Percentiles rank a stretch among this genome's conserved stretches.
Conservation (phyloP, 169 alveolate species). For the Plasmodium blacklocki region DNA sequence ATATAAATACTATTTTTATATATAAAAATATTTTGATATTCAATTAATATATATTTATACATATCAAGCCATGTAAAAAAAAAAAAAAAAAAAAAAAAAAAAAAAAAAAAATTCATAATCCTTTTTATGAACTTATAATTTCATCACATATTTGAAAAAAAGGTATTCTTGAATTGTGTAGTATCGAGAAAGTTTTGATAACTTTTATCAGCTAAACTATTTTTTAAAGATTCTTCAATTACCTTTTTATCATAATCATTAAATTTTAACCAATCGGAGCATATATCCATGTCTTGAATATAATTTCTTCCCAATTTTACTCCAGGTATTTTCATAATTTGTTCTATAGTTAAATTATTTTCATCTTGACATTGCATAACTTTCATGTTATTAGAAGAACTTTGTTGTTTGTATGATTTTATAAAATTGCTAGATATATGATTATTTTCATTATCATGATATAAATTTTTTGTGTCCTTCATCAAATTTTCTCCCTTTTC, state of each 20-base stretch:
- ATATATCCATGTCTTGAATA: conserved; percentile 58
- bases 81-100: too few relatives aligned
- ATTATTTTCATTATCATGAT: conserved; percentile 15
- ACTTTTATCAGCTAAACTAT: conserved; percentile 28
- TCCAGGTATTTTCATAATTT: conserved; percentile 73
- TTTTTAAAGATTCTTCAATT: conserved; percentile 45
- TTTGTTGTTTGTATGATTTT: conserved; percentile 13
- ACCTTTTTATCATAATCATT: conserved; percentile 66
- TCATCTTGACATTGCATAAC: conserved; percentile 6
- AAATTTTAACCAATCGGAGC: conserved; percentile 64
- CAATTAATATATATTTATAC: too few relatives aligned
- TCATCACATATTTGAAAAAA: conserved; percentile 13
- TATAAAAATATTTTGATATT: too few relatives aligned
- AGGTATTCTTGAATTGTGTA: conserved; percentile 17
- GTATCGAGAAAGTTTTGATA: conserved; percentile 21
- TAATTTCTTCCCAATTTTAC: conserved; percentile 62
- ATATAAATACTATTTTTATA: too few relatives aligned
- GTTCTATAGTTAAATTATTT: conserved; percentile 36
- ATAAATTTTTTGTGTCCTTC: conserved; percentile 18
- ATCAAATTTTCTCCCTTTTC: conserved; percentile 1
- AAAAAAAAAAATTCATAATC: too few relatives aligned
- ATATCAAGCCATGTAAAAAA: too few relatives aligned
- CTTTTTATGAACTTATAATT: neutral
- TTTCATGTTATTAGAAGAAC: conserved; percentile 21
- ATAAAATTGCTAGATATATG: conserved; percentile 5